Percentiles rank a stretch among this genome's conserved stretches.
Conservation (phyloP, 2,329 filamentous ascomycete genomes). For the Aspergillus fischeri region DNA sequence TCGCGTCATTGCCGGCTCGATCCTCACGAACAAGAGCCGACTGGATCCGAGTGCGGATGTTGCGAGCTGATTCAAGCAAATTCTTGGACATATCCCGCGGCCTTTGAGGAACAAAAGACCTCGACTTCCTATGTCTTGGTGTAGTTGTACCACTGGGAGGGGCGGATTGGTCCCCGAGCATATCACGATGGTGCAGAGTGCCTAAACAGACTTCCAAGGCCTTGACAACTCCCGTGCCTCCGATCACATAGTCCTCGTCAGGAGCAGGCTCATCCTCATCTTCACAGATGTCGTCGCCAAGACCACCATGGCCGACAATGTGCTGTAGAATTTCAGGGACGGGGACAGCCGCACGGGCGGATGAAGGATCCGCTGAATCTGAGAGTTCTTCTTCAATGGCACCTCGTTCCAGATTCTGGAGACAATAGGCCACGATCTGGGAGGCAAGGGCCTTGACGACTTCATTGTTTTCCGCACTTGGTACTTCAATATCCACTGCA, state of each 20-base stretch:
- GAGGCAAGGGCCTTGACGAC: constrained; percentile 88
- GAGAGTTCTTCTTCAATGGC: constrained; percentile 59
- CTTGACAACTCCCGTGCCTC: constrained; percentile 91
- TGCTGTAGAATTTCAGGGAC: constrained; percentile 82
- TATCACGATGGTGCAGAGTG: constrained; percentile 61
- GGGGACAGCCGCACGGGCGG: constrained; percentile 47
- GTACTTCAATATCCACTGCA: constrained; percentile 88
- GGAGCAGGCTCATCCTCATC: constrained; percentile 68
- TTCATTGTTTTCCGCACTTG: constrained; percentile 75
- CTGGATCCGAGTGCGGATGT: constrained; percentile 78
- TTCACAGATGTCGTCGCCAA: constrained; percentile 44
- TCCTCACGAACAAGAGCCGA: constrained; percentile 76
- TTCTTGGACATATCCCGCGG: constrained; percentile 94
- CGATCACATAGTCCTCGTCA: constrained; percentile 92
- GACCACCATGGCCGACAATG: constrained; percentile 68
- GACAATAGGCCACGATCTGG: constrained; percentile 89
- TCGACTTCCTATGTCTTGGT: constrained; percentile 50
- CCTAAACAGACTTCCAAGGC: constrained; percentile 86
- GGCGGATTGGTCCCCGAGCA: constrained; percentile 35
- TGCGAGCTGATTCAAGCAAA: constrained; percentile 78
- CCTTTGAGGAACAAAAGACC: constrained; percentile 53
- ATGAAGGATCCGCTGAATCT: constrained; percentile 43
- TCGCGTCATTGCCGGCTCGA: constrained; percentile 65
- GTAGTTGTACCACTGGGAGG: constrained; percentile 52
- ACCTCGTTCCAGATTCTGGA: constrained; percentile 82